phyloP scores from a whole-genome alignment of 345 rosid genomes.

The Sapria himalayana region DNA sequence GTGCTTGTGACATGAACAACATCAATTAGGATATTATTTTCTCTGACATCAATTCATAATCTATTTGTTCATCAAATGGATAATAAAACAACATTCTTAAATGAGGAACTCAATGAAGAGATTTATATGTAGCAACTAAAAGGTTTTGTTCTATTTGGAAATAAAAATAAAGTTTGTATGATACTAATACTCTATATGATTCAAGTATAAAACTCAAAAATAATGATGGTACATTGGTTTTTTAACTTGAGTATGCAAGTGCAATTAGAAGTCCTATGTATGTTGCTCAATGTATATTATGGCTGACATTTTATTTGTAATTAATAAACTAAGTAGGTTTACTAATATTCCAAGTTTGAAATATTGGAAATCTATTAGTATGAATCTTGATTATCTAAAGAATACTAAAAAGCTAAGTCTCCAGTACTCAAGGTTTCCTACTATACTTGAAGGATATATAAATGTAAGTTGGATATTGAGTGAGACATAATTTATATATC shows the following conservation, averaged over 20 bases:
- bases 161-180: too few species aligned
- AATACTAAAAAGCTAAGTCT: not conserved
- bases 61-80: too few species aligned
- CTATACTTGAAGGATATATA: not conserved
- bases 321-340: not conserved
- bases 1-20: too few species aligned
- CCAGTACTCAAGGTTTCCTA: not conserved
- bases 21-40: too few species aligned
- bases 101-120: not conserved
- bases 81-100: not conserved
- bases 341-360: not conserved
- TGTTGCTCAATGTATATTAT: constrained; percentile 2
- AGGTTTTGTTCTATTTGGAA: too few species aligned
- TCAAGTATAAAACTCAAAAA: not conserved
- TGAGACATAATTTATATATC: not conserved
- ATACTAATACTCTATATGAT: constrained; percentile 2
- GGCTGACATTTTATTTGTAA: not conserved
- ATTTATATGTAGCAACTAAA: not conserved
- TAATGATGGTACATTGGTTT: not conserved
- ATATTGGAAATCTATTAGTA: not conserved
- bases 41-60: too few species aligned
- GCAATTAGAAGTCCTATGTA: constrained; percentile 1
- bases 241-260: constrained; percentile 1
- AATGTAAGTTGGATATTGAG: constrained; percentile 8
- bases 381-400: constrained; percentile 1